Percentiles rank a stretch among this genome's conserved stretches.
Evolutionary conservation across 495 filamentous ascomycete genomes (phyloP).

Genomic region (Bombardia bombarda): DNA sequence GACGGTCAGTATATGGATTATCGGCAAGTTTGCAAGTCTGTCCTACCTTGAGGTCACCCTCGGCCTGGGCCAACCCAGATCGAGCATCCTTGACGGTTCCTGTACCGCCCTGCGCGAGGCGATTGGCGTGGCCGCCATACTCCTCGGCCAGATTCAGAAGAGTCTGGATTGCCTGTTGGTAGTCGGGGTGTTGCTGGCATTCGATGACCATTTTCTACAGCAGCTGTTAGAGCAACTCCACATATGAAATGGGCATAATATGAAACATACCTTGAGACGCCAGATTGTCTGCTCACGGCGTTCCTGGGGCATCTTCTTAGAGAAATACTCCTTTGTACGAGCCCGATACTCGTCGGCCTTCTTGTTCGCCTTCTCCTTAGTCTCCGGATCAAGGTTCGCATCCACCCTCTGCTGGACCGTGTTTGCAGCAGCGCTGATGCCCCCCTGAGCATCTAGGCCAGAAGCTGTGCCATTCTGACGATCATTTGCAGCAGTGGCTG

Average conservation of each 20-base stretch:
- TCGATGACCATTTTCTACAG: slow-evolving; percentile 85
- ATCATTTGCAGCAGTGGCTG: slow-evolving; percentile 17
- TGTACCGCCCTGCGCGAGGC: slow-evolving; percentile 51
- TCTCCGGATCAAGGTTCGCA: slow-evolving; percentile 52
- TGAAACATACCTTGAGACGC: slow-evolving; percentile 59
- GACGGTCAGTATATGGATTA: too few species aligned
- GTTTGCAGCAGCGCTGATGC: slow-evolving; percentile 39
- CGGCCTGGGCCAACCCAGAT: slow-evolving; percentile 56
- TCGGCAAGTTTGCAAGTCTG: too few species aligned
- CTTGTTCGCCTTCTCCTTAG: slow-evolving; percentile 44
- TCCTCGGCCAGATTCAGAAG: slow-evolving; percentile 76
- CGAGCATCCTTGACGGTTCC: slow-evolving; percentile 64
- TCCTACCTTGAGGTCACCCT: slow-evolving; percentile 71
- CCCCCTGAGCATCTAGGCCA: slow-evolving; percentile 48
- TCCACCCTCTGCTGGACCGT: slow-evolving; percentile 42
- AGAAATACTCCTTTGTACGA: slow-evolving; percentile 62
- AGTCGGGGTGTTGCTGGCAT: slow-evolving; percentile 88
- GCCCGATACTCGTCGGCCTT: slow-evolving; percentile 42
- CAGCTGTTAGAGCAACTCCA: slow-evolving; percentile 10
- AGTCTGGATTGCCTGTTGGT: slow-evolving; percentile 81
- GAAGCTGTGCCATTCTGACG: slow-evolving; percentile 23
- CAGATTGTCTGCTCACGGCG: slow-evolving; percentile 88
- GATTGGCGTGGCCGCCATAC: slow-evolving; percentile 70
- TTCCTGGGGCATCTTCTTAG: slow-evolving; percentile 81
- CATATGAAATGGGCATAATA: neutral